Base-by-base conservation (phyloP, 441 rosid species). In the Brassica balearica region DNA sequence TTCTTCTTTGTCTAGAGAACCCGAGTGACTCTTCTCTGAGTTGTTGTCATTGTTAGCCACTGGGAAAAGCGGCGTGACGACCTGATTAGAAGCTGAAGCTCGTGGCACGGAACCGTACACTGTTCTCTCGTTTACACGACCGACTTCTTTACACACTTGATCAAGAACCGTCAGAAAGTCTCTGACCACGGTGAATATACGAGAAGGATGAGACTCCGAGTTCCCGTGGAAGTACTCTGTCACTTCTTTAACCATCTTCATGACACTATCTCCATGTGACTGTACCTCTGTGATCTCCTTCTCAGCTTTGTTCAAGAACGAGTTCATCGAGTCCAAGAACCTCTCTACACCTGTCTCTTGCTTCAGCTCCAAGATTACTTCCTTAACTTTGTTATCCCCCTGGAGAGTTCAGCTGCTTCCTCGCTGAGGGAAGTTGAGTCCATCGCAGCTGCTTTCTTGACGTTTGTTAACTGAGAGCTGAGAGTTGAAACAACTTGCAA, bases 381-480 rank as follows among this genome's bases (percentile, higher is more conserved):
- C 90, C 63, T 59, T 84, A 4, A 95, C 83, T 72, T 85, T 93
- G 77, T 12, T 56, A 90, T 76, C 69, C 98, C 98, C 0, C 36
- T 41, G 0, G 89, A 75, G 2, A 92, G 85, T 65, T 90, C 90
- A 0, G 76, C 66, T 8, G 88, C 87, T 38, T 94, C 95, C 3
- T 80, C 73, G 76, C 79, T 68, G 1, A 94, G 88, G 17, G 87
- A 83, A 25, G 85, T 86, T 0, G 94, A 88, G 75, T 92, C 97
- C 97, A 91, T 85, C 3, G 91, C 90, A n/a, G 97, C 98, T 59
- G 92, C 95, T 80, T 91, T 94, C 84, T 91, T 94, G 63, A 92
- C 97, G 75, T 87, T 85, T 17, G 77, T 76, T 12, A 92, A 86
- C 87, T 94, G 94, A 79, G 96, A 88, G 19, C 98, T 85, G 6